Conservation (phyloP, 805 yeast species). For the Barnettozyma sucrosica region DNA sequence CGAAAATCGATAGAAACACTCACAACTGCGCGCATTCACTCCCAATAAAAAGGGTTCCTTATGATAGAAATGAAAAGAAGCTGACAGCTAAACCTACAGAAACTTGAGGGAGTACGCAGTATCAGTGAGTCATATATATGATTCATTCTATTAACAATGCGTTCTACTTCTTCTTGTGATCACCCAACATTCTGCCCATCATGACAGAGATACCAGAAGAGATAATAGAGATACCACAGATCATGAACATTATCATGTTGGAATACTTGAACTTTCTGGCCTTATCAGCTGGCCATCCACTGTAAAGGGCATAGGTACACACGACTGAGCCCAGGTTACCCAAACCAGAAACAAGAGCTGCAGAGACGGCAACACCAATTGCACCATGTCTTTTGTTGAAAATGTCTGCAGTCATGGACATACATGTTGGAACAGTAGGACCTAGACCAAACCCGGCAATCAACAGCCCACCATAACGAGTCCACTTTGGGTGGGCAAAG, state of each 20-base stretch:
- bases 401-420: constrained; percentile 79
- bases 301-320: constrained; percentile 78
- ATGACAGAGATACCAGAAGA: constrained; percentile 29
- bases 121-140: too few species aligned
- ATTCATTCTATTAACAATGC: background rate
- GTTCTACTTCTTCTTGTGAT: constrained; percentile 7
- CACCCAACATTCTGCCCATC: constrained; percentile 15
- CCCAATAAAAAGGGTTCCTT: too few species aligned
- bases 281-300: constrained; percentile 82
- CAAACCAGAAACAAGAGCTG: constrained; percentile 79
- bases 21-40: too few species aligned
- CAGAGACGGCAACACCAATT: constrained; percentile 76
- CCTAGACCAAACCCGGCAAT: constrained; percentile 86
- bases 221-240: constrained; percentile 68
- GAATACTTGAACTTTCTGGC: constrained; percentile 57
- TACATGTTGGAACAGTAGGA: constrained; percentile 83
- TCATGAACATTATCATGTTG: constrained; percentile 78
- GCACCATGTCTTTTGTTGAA: constrained; percentile 70
- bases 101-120: too few species aligned
- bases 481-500: constrained; percentile 69
- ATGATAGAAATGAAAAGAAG: too few species aligned
- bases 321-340: constrained; percentile 85
- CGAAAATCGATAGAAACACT: too few species aligned
- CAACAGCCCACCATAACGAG: constrained; percentile 70
- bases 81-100: too few species aligned